Base-by-base conservation (phyloP, 2,329 filamentous ascomycete genomes). In the Gaeumannomyces sp. region DNA sequence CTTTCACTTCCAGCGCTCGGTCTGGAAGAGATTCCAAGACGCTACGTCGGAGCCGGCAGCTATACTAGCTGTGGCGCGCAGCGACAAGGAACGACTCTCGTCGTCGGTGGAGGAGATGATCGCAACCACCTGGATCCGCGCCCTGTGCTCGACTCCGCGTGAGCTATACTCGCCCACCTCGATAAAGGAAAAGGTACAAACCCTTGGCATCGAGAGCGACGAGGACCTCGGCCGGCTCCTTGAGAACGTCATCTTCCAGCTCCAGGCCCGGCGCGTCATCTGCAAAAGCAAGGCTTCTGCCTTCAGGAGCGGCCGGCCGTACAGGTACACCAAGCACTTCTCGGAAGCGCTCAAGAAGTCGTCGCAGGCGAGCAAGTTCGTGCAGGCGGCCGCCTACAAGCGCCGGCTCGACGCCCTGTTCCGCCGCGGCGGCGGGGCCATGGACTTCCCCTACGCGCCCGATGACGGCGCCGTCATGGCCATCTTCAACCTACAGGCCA, bases 391-490 rank as follows among this genome's bases (percentile, higher is more conserved):
- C 1, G 72, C 76, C 2, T 86, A 86, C 78, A 91, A 92, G 73
- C 71, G 76, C 6, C 76, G 77, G 63, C 80, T 91, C 33, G 89
- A 92, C 70, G 71, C 71, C 10, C 75, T 77, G 5, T 89, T 90
- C 70, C 69, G 78, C 66, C 65, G 79, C 70, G 71, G 69, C 61
- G 45, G 45, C 45, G 45, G 22, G 45, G 45, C 19, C 19, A 25
- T 53, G 45, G 19, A 25, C 45, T 22, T 53, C 19, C 45, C 45
- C 45, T 53, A 53, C 45, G 45, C 45, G 19, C 45, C 81, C 29
- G 79, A 83, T 38, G 87, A 92, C 68, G 88, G 88, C 31, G 81
- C 85, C 35, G 82, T 89, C 65, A 84, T 92, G 79, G 88, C 86
- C 1, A 76, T 90, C 65, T 81, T 86, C 57, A 90, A 90, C 69